phyloP scores from a whole-genome alignment of 768 basidiomycete species.

The Albatrellus ellisii region DNA sequence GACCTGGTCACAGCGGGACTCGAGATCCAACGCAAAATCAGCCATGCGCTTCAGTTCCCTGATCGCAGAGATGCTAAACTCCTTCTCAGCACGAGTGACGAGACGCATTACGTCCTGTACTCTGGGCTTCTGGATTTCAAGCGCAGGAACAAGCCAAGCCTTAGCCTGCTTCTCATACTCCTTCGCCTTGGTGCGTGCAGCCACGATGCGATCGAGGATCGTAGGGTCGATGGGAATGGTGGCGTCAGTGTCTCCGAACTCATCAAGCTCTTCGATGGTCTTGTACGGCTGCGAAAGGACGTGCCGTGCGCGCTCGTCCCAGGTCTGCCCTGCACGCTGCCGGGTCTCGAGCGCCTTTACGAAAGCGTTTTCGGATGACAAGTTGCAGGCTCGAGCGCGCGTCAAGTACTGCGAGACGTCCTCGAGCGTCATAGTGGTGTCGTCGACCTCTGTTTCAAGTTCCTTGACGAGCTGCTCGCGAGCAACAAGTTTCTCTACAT shows the following conservation, averaged over 20 bases:
- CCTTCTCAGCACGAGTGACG: conserved; percentile 59
- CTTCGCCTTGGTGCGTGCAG: conserved; percentile 51
- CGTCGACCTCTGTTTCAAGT: conserved; percentile 60
- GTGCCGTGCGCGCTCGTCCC: conserved; percentile 60
- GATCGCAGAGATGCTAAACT: conserved; percentile 58
- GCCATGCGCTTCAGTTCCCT: conserved; percentile 54
- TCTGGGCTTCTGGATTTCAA: conserved; percentile 41
- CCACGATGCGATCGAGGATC: conserved; percentile 52
- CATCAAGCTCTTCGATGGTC: conserved; percentile 65
- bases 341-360: conserved; percentile 52
- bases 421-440: conserved; percentile 52
- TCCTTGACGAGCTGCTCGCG: conserved; percentile 68
- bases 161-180: conserved; percentile 74
- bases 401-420: conserved; percentile 64
- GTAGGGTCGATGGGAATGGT: conserved; percentile 58
- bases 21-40: conserved; percentile 68
- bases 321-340: conserved; percentile 54
- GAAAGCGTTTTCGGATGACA: conserved; percentile 51
- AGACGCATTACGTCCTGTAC: conserved; percentile 59
- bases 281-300: conserved; percentile 59
- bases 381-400: conserved; percentile 55
- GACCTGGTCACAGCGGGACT: conserved; percentile 62
- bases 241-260: conserved; percentile 50
- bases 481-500: conserved; percentile 71
- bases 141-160: conserved; percentile 50